A percentile compares a stretch with the other conserved stretches of the same genome.
Evolutionary conservation across 139 green algal species (phyloP).

Genomic region (Coccomyxa sp.): DNA sequence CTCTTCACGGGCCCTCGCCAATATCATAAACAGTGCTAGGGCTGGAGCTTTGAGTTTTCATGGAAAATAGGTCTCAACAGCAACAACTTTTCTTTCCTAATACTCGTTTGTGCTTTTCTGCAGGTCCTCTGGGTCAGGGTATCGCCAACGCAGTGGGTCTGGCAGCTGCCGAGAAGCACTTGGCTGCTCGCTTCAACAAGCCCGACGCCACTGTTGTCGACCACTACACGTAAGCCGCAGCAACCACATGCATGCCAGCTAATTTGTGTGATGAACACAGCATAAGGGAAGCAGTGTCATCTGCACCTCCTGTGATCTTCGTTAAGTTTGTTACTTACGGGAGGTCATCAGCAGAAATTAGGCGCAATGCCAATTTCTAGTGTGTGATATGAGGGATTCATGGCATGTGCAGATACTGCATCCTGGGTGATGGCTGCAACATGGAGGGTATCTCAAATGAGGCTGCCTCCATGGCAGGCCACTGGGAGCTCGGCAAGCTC

Average conservation of each 20-base stretch:
- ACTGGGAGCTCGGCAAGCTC: slow-evolving; percentile 99
- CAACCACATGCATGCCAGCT: background rate
- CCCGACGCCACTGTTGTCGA: slow-evolving; percentile 87
- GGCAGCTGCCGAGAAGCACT: slow-evolving; percentile 87
- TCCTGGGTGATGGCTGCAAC: slow-evolving; percentile 97
- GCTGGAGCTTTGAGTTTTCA: background rate
- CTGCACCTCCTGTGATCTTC: no score
- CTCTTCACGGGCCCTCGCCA: background rate
- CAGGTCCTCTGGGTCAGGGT: slow-evolving; percentile 93
- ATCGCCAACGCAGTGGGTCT: slow-evolving; percentile 96
- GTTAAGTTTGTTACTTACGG: no score
- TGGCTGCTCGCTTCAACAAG: slow-evolving; percentile 99
- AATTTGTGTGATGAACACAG: background rate
- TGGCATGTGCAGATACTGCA: slow-evolving; percentile 76
- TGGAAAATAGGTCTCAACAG: no score
- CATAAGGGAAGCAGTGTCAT: no score
- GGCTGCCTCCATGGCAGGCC: slow-evolving; percentile 91
- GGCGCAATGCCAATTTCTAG: background rate
- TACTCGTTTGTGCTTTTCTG: background rate
- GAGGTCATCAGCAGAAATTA: background rate
- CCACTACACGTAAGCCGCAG: slow-evolving; percentile 89
- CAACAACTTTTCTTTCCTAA: background rate
- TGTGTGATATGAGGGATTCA: background rate
- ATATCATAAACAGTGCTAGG: background rate
- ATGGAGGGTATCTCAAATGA: slow-evolving; percentile 99